Base-by-base conservation (phyloP, 1,284 basidiomycete species). In the Leccinum angustisporum region DNA sequence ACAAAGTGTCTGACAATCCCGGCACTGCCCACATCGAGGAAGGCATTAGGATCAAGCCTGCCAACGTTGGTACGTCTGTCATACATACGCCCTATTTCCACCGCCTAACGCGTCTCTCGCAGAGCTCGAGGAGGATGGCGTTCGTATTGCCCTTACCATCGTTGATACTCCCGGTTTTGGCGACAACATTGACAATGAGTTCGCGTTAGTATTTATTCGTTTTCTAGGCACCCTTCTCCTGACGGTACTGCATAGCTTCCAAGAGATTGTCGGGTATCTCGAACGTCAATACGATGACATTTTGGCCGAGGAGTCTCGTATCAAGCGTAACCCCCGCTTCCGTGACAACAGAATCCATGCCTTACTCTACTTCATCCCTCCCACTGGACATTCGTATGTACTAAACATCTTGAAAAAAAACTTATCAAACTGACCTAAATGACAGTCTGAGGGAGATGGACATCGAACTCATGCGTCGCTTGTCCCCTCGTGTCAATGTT, bases 201-300 rank as follows among this genome's bases (percentile, higher is more conserved):
- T 94, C 76, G 91, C 93, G 95, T 97, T 77, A 75, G 95, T 85
- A 30, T 72, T 33, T 5, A 33, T 55, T 56, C 14, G 54, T 53
- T 53, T 21, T 27, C 33, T 54, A 4, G 57, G 40, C 61, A 65
- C 63, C 48, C 52, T 52, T 61, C 34, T 59, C 34, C 61, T 64
- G 43, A 69, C 61, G 52, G 7, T 14, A 36, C 10, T 11, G 30
- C 61, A 10, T 68, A 97, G 95, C 63, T 97, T 97, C 80, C 90
- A 93, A 74, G 97, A 98, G 78, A 99, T 99, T 69, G 91, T 97
- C 60, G 93, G 93, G 65, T 89, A 99, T 80, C 90, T 99, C 65
- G 97, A 99, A 78, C 91, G 97, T 65, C 97, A 99, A 87, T 99
- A 99, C 80, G 97, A 99, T 69, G 97, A 99, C 72, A 98, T 99